Conservation (phyloP, 2,329 filamentous ascomycete species). For the Ophiostoma pallidulum region DNA sequence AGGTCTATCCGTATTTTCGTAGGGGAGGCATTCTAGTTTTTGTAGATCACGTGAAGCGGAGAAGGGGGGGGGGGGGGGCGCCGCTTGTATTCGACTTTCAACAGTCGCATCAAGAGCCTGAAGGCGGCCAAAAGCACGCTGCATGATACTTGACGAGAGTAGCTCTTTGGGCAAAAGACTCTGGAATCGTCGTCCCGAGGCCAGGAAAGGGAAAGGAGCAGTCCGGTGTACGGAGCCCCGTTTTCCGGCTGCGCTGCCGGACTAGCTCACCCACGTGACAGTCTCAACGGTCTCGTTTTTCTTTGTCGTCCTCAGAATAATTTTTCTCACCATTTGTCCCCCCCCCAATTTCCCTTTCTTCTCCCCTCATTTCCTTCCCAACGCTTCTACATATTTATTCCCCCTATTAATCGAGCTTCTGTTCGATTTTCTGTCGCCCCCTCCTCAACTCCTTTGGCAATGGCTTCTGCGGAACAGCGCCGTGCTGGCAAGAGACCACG, state of each 20-base stretch:
- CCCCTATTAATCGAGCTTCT: background rate
- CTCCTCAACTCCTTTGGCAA: constrained; percentile 2
- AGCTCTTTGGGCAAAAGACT: no score
- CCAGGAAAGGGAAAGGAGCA: no score
- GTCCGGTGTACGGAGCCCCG: background rate
- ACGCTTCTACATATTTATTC: background rate
- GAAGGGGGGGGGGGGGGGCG: no score
- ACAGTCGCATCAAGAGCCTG: no score
- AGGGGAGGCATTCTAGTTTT: no score
- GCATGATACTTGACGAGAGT: no score
- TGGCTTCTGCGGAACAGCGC: constrained; percentile 17
- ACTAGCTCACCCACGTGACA: constrained; percentile 2
- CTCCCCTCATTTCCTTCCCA: background rate
- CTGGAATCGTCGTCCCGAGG: no score
- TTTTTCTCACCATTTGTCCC: background rate
- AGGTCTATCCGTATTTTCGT: no score
- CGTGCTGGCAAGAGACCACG: constrained; percentile 24
- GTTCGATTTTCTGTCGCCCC: background rate
- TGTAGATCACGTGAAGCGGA: no score
- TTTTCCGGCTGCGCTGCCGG: background rate
- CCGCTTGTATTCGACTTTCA: no score
- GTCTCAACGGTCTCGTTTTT: background rate
- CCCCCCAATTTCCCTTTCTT: background rate
- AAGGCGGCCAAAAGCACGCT: no score
- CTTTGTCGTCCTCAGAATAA: background rate